These are phyloP conservation scores for Yamadazyma laniorum DNA, from an alignment of 805 yeast species.

Conservation along the genomic window DNA sequence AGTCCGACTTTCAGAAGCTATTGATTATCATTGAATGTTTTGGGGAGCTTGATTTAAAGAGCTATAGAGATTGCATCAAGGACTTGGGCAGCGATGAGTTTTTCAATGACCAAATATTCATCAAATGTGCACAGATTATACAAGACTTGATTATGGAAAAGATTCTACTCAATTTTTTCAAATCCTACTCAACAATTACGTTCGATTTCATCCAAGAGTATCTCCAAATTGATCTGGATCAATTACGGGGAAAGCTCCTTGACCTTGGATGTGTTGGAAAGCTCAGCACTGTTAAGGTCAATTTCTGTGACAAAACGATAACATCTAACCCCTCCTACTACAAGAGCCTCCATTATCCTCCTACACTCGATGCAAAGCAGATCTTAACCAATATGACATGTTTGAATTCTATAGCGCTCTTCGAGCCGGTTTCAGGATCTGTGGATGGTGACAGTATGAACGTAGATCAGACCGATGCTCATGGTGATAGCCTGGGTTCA, in stretches of 20 bases:
- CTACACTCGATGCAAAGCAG: constrained; percentile 19
- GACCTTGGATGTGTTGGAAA: constrained; percentile 30
- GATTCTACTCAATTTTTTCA: constrained; percentile 25
- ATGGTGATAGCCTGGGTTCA: background rate
- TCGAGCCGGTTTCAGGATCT: constrained; percentile 1
- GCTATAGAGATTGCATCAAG: constrained; percentile 12
- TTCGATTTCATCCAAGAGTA: constrained; percentile 25
- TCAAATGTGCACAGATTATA: constrained; percentile 25
- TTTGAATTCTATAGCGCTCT: constrained; percentile 17
- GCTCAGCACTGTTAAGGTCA: constrained; percentile 25
- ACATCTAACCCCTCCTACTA: constrained; percentile 6
- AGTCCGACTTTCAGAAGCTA: constrained; percentile 28
- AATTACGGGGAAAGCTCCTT: constrained; percentile 28
- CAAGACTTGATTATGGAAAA: constrained; percentile 31
- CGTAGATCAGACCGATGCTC: constrained; percentile 4
- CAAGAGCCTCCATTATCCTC: constrained; percentile 13
- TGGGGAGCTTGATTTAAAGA: constrained; percentile 26
- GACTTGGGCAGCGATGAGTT: constrained; percentile 24
- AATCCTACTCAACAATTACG: constrained; percentile 28
- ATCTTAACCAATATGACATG: constrained; percentile 25
- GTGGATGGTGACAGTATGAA: constrained; percentile 5
- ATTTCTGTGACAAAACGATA: constrained; percentile 23
- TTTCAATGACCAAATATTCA: constrained; percentile 29
- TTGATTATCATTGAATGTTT: constrained; percentile 28
- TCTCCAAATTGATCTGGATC: constrained; percentile 19